These are phyloP conservation scores for Plasmodium gonderi DNA, from an alignment of 169 alveolate genomes.

Conservation along the genomic window DNA sequence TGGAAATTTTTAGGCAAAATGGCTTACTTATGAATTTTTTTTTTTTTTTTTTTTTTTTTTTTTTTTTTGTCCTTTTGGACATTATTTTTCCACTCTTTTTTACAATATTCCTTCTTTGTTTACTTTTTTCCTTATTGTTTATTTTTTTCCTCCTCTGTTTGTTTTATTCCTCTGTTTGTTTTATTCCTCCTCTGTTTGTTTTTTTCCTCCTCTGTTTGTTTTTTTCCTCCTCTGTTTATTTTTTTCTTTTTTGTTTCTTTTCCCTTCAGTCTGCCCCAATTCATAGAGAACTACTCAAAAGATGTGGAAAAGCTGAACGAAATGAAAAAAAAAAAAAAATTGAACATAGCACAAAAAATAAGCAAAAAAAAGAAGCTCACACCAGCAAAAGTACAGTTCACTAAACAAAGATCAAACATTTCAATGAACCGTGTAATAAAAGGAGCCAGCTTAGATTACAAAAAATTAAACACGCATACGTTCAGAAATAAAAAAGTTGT, in stretches of 20 bases:
- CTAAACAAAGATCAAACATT: slow-evolving; percentile 43
- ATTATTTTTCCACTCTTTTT: not conserved
- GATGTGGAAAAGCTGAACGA: slow-evolving; percentile 63
- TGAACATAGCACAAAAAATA: slow-evolving; percentile 4
- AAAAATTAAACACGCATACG: slow-evolving; percentile 50
- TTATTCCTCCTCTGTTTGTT: not conserved
- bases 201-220: not conserved
- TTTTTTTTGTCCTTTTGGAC: not conserved
- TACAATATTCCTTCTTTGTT: not conserved
- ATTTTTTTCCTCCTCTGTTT: not conserved
- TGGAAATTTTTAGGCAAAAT: not conserved
- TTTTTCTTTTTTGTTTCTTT: slow-evolving; percentile 2
- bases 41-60: not conserved
- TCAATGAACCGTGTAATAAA: slow-evolving; percentile 62
- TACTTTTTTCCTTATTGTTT: not conserved
- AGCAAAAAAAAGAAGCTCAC: slow-evolving; percentile 9
- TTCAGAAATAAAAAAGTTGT: slow-evolving; percentile 34
- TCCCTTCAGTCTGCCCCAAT: slow-evolving; percentile 36
- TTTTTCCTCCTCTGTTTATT: not conserved
- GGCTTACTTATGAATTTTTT: not conserved
- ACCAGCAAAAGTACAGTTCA: slow-evolving; percentile 45
- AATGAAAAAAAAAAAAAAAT: slow-evolving; percentile 52
- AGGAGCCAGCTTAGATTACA: slow-evolving; percentile 55
- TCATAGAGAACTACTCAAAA: slow-evolving; percentile 59
- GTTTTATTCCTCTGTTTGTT: not conserved